phyloP scores from a whole-genome alignment of 163 green algal genomes.

The Chloroidium sp. region DNA sequence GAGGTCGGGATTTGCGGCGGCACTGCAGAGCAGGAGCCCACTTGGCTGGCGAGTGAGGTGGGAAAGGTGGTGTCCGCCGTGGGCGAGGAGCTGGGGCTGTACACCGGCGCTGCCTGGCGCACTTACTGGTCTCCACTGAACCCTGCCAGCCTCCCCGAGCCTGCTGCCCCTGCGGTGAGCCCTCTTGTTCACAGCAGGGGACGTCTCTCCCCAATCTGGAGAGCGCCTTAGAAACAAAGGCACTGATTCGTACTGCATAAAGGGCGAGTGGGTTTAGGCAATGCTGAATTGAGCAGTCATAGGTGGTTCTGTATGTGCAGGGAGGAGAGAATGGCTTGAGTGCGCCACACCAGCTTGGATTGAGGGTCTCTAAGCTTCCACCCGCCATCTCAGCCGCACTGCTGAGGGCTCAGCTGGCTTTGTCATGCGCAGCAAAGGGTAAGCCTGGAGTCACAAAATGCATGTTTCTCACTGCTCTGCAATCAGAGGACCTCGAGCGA shows the following conservation, averaged over 20 bases:
- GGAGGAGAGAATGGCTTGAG: too few species aligned
- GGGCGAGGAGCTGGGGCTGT: background rate
- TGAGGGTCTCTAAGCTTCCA: too few species aligned
- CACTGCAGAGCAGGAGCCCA: background rate
- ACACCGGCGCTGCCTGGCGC: background rate
- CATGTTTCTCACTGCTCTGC: too few species aligned
- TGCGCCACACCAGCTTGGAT: too few species aligned
- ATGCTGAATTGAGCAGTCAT: background rate
- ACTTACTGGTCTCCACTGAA: background rate
- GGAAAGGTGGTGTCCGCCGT: background rate
- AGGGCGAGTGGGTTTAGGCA: background rate
- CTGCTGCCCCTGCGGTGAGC: too few species aligned
- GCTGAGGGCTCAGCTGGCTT: too few species aligned
- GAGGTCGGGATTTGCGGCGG: background rate
- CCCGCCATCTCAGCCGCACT: too few species aligned
- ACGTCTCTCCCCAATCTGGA: background rate
- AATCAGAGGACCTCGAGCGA: too few species aligned
- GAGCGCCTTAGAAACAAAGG: background rate
- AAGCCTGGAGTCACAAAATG: too few species aligned
- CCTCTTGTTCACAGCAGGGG: background rate
- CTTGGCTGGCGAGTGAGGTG: background rate
- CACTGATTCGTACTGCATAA: background rate
- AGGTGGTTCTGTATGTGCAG: background rate
- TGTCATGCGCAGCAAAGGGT: too few species aligned
- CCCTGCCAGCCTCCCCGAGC: too few species aligned